These are phyloP conservation scores for Colletotrichum sp. DNA, from an alignment of 2,329 filamentous ascomycete genomes.

Conservation along the genomic window DNA sequence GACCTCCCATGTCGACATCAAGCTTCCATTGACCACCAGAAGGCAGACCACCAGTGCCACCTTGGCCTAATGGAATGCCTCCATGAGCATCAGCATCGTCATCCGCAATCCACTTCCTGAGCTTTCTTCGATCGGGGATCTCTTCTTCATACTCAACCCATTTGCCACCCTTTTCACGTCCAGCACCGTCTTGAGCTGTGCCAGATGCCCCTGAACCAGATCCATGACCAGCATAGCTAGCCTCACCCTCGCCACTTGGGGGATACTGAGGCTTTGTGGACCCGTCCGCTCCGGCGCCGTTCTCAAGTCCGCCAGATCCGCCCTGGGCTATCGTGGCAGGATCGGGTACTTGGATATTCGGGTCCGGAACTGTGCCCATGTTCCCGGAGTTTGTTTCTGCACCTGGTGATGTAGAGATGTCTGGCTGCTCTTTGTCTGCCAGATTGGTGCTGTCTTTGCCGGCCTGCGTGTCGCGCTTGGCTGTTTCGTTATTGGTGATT, in stretches of 20 bases:
- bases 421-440: background rate
- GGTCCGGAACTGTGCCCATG: background rate
- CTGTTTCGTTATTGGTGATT: background rate
- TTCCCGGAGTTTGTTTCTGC: background rate
- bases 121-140: background rate
- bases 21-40: background rate
- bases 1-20: background rate
- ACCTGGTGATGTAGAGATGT: background rate
- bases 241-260: background rate
- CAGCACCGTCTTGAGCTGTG: background rate
- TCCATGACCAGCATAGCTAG: background rate
- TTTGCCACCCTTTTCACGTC: background rate
- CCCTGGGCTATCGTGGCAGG: background rate
- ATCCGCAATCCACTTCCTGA: background rate
- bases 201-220: background rate
- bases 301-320: background rate
- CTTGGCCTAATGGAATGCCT: background rate
- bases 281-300: background rate
- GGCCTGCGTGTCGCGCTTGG: background rate
- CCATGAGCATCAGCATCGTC: background rate
- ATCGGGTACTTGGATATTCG: background rate
- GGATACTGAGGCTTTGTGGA: background rate
- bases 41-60: background rate
- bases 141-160: background rate
- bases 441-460: background rate